Base-by-base conservation (phyloP, 768 basidiomycete species). In the Hypsizygus marmoreus region DNA sequence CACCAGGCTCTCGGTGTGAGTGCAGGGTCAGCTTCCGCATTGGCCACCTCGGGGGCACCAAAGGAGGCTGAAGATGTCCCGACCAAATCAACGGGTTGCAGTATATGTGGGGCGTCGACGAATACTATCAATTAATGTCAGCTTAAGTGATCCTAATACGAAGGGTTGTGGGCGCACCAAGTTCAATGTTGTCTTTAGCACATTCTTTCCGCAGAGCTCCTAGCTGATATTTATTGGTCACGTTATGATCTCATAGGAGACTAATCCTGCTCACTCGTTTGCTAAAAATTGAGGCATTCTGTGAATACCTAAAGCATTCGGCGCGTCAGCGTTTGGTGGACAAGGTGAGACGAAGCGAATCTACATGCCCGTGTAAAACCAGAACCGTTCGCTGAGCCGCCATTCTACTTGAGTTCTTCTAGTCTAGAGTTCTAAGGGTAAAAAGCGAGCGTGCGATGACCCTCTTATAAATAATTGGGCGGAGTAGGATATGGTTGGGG, bases 191-290 rank as follows among this genome's bases (percentile, higher is more conserved):
- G 52, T 83, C 81, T 46, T n/a, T n/a, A n/a, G 70, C 79, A 51
- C 81, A 80, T 47, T 84, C 74, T 63, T 87, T 89, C 40, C 87
- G 75, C 20, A 91, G 68, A 2, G 87, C 88, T 14, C 84, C 86
- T 34, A 89, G 68, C 87, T 91, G 54, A 8, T 34, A 8, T 4
- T 9, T 9, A 32, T 39, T 16, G 38, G 31, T 39, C 12, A 33
- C 29, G 34, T 14, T 33, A 16, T 40, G 13, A 33, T 42, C 4
- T 22, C 22, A 25, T 23, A 6, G 17, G 35, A 14, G 24, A 31
- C 42, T 10, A 19, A 45, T 34, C 23, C 23, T 37, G 50, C 79
- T 64, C 49, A 88, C 88, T 57, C 85, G 74, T 69, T 86, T 89
- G 63, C 77, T 84, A 62, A 88, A 85, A 45, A 87, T 77, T 20